phyloP scores from a whole-genome alignment of 2,329 filamentous ascomycete genomes.

The Akanthomyces dipterigenus region DNA sequence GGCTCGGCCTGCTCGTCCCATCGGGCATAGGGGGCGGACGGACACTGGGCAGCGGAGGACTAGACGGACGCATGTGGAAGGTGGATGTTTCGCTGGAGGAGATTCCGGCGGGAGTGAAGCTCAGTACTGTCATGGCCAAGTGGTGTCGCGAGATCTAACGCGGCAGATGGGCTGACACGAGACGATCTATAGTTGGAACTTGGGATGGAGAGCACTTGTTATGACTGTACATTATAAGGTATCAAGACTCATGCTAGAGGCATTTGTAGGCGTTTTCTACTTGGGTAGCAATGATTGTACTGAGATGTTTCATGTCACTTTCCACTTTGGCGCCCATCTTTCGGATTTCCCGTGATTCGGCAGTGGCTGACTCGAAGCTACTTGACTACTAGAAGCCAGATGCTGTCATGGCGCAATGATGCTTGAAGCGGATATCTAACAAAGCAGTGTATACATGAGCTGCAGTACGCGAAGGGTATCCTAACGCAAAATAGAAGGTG shows the following conservation, averaged over 20 bases:
- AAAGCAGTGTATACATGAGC: not conserved
- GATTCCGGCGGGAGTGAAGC: constrained; percentile 56
- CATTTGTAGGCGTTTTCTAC: not conserved
- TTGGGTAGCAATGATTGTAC: not conserved
- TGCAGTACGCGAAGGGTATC: not conserved
- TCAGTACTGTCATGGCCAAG: constrained; percentile 54
- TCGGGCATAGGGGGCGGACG: constrained; percentile 50
- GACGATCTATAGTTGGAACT: not conserved
- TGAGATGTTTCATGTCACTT: not conserved
- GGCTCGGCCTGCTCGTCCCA: constrained; percentile 63
- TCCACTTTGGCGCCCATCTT: not conserved
- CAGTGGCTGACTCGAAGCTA: not conserved
- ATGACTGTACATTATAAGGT: not conserved
- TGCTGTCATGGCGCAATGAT: not conserved
- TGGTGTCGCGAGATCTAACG: constrained; percentile 69
- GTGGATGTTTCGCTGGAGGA: constrained; percentile 74
- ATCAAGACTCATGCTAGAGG: not conserved
- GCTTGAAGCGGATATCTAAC: too few species aligned
- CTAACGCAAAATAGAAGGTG: not conserved
- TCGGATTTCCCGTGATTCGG: not conserved
- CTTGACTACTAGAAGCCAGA: not conserved
- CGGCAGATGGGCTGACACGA: not conserved
- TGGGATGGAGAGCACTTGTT: not conserved
- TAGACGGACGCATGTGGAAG: constrained; percentile 64
- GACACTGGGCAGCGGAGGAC: constrained; percentile 41